Evolutionary conservation across 371 early-diverging fungal species (phyloP).

Genomic region (Antonospora locustae): DNA sequence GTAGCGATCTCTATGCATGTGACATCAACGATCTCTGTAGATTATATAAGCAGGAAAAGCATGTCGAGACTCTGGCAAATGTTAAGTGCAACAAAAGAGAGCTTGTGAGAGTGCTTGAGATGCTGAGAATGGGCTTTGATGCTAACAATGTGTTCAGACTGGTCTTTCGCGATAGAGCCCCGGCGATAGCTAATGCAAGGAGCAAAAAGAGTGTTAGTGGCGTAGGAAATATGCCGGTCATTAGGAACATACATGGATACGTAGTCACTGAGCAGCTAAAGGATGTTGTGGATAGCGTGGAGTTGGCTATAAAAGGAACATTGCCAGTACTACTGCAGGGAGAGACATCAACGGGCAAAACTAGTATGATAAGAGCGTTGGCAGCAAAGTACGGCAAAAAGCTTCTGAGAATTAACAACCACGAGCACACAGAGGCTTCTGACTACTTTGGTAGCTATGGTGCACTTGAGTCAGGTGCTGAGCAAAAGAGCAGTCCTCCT

Average conservation of each 20-base stretch:
- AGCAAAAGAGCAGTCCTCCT: slow-evolving; percentile 58
- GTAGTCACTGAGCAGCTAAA: slow-evolving; percentile 74
- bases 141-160: slow-evolving; percentile 20
- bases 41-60: slow-evolving; percentile 7
- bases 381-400: slow-evolving; percentile 75
- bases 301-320: slow-evolving; percentile 73
- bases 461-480: slow-evolving; percentile 62
- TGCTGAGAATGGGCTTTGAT: slow-evolving; percentile 12
- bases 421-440: slow-evolving; percentile 93
- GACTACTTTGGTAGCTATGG: slow-evolving; percentile 87
- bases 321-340: slow-evolving; percentile 97
- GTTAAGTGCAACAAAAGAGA: slow-evolving; percentile 20
- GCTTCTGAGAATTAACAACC: slow-evolving; percentile 97
- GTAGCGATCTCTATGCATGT: slow-evolving; percentile 10
- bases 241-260: slow-evolving; percentile 54
- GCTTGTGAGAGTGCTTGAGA: slow-evolving; percentile 6
- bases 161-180: slow-evolving; percentile 24
- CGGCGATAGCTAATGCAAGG: slow-evolving; percentile 22
- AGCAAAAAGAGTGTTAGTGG: not conserved
- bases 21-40: slow-evolving; percentile 17
- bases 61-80: slow-evolving; percentile 2
- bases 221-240: slow-evolving; percentile 23
- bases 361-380: slow-evolving; percentile 86
- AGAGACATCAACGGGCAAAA: slow-evolving; percentile 96
- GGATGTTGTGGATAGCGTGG: slow-evolving; percentile 66